Evolutionary conservation across 768 basidiomycete species (phyloP), one percentile per base, ranked within the genome.

Genomic region (Leccinellum rugosiceps): DNA sequence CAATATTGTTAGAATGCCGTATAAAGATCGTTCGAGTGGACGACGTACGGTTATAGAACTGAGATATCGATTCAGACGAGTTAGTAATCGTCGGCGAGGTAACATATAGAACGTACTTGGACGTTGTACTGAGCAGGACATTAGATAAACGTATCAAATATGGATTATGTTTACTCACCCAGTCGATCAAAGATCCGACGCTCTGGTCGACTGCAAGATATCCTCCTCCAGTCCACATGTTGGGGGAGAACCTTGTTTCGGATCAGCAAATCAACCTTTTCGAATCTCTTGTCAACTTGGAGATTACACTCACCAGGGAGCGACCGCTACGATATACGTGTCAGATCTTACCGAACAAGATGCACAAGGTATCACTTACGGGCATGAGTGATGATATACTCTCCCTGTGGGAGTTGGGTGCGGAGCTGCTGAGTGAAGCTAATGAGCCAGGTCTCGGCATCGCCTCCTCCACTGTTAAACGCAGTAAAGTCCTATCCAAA

Each of bases 131-230:
- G 10, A 1, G 51, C 11, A 3, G 9, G 10, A 1, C 13, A 55
- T 67, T 56, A 55, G 47, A 11, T n/a, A 23, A 21, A 17, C 1
- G 15, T 13, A 21, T 0, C 9, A 10, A 8, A 48, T 2, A 17
- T 5, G 31, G 5, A n/a, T 19, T 3, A 13, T 4, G 3, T 14
- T 35, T 32, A 58, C 66, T 58, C 34, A 77, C 76, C 78, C 77
- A 79, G 55, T 80, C 79, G 53, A 80, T 80, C 45, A 78, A 52
- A 47, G 66, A 73, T 19, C 79, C 79, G 3, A 79, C 80, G 15
- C 65, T 64, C 45, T 38, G 0, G 44, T 67, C 57, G n/a, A 80
- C 65, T 19, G 69, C 67, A n/a, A 79, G 65, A 62, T 80, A 80
- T 43, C 75, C 78, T 52, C 67, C 67, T 34, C 66, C 66, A 2